A percentile compares a stretch with the other conserved stretches of the same genome.
Evolutionary conservation across 768 basidiomycete species (phyloP).

Genomic region (Suillus ampliporus): DNA sequence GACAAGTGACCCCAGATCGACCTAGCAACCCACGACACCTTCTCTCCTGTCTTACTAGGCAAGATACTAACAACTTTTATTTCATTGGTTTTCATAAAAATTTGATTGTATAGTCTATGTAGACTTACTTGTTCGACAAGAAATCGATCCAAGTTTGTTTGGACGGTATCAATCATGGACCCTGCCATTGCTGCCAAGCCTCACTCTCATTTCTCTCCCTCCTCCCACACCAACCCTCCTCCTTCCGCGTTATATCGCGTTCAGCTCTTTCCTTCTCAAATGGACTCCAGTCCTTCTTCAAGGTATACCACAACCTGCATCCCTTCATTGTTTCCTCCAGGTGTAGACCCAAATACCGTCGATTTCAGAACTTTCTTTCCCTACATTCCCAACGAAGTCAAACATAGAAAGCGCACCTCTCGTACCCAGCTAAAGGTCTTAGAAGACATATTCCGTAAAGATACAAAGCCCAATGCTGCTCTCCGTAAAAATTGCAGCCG

Average conservation of each 20-base stretch:
- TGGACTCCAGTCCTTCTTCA: constrained; percentile 33
- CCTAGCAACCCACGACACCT: constrained; percentile 8
- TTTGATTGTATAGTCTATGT: no score
- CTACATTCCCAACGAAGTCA: constrained; percentile 92
- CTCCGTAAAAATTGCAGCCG: constrained; percentile 76
- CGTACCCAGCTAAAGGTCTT: constrained; percentile 87
- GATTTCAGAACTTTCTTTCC: constrained; percentile 87
- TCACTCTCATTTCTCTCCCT: no score
- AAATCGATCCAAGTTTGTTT: constrained; percentile 5
- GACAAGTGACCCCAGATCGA: constrained; percentile 8
- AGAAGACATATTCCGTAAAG: constrained; percentile 83
- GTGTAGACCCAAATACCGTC: constrained; percentile 66
- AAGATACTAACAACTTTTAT: no score
- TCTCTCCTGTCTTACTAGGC: no score
- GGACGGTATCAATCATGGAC: constrained; percentile 22
- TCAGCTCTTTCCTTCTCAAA: constrained; percentile 27
- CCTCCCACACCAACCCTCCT: constrained; percentile 29
- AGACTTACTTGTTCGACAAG: no score
- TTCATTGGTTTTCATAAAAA: no score
- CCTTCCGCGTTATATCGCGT: constrained; percentile 30
- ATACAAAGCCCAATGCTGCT: constrained; percentile 89
- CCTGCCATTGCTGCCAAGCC: constrained; percentile 38
- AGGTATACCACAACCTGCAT: constrained; percentile 47
- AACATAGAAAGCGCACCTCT: constrained; percentile 91
- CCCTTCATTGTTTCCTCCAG: constrained; percentile 54